Conservation (phyloP, 2,329 filamentous ascomycete genomes). For the Dactylellina leptospora region DNA sequence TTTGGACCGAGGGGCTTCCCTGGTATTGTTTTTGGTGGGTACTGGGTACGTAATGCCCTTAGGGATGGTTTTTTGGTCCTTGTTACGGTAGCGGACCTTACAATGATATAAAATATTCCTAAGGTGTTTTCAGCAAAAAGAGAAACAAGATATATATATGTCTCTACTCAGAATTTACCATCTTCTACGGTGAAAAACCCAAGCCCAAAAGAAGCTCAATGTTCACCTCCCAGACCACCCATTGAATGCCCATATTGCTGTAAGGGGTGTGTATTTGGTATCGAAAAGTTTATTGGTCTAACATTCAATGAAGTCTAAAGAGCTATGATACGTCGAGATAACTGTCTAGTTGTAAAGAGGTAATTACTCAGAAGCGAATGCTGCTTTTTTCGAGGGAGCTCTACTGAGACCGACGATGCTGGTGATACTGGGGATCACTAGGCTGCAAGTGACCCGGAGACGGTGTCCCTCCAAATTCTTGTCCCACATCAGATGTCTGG, state of each 20-base stretch:
- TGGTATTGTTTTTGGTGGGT: no score
- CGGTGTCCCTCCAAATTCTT: slow-evolving; percentile 22
- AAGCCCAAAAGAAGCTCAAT: not conserved
- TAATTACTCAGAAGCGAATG: not conserved
- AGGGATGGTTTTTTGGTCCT: no score
- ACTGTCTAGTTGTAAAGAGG: slow-evolving; percentile 1
- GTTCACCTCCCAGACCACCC: not conserved
- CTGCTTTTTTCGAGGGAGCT: not conserved
- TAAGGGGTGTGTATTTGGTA: not conserved
- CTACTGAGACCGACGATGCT: slow-evolving; percentile 10
- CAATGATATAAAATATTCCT: no score
- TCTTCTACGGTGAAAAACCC: not conserved
- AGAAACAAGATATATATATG: no score
- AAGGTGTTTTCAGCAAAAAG: not conserved
- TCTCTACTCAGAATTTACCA: no score
- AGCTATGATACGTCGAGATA: not conserved
- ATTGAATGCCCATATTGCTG: not conserved
- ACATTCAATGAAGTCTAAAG: slow-evolving; percentile 35
- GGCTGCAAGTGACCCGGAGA: slow-evolving; percentile 14
- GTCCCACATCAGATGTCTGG: slow-evolving; percentile 29
- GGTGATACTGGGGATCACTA: slow-evolving; percentile 16
- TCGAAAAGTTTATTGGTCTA: slow-evolving; percentile 12
- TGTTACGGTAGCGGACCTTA: no score
- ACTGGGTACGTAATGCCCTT: no score
- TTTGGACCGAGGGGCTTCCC: no score